These are phyloP conservation scores for Agroathelia rolfsii DNA, from an alignment of 1,284 basidiomycete species.

Conservation along the genomic window DNA sequence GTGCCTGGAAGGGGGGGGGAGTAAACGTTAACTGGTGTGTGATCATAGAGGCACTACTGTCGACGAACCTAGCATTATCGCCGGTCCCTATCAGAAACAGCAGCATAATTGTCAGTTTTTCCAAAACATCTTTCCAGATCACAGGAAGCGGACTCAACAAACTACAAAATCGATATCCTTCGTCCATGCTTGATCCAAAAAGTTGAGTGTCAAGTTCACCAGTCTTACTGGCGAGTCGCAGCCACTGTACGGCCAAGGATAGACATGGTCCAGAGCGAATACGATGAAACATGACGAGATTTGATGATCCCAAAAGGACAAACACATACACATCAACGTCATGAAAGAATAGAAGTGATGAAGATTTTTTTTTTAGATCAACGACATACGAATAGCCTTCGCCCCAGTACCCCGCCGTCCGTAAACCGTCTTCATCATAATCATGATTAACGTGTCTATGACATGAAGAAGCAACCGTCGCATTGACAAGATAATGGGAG, in stretches of 20 bases:
- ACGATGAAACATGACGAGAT: too few relatives aligned
- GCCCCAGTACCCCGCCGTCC: too few relatives aligned
- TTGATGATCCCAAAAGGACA: too few relatives aligned
- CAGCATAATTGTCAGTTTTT: too few relatives aligned
- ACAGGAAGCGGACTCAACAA: slow-evolving; percentile 38
- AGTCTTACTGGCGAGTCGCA: slow-evolving; percentile 81
- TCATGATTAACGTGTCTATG: too few relatives aligned
- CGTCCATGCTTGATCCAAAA: slow-evolving; percentile 72
- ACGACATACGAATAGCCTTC: too few relatives aligned
- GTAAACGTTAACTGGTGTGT: slow-evolving; percentile 6
- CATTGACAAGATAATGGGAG: slow-evolving; percentile 41
- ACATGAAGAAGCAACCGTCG: slow-evolving; percentile 47
- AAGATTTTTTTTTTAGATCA: too few relatives aligned
- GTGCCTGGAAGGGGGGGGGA: slow-evolving; percentile 42
- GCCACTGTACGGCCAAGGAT: slow-evolving; percentile 37
- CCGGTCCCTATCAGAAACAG: slow-evolving; percentile 82
- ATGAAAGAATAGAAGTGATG: too few relatives aligned
- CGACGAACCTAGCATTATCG: slow-evolving; percentile 72
- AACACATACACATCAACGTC: too few relatives aligned
- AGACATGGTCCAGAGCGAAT: too few relatives aligned
- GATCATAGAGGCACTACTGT: slow-evolving; percentile 2
- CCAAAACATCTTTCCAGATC: slow-evolving; percentile 8
- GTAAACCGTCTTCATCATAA: too few relatives aligned
- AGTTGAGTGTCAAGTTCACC: slow-evolving; percentile 76
- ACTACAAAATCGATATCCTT: slow-evolving; percentile 85